Evolutionary conservation across 2,329 filamentous ascomycete genomes (phyloP).

Genomic region (Leptodontidium sp.): DNA sequence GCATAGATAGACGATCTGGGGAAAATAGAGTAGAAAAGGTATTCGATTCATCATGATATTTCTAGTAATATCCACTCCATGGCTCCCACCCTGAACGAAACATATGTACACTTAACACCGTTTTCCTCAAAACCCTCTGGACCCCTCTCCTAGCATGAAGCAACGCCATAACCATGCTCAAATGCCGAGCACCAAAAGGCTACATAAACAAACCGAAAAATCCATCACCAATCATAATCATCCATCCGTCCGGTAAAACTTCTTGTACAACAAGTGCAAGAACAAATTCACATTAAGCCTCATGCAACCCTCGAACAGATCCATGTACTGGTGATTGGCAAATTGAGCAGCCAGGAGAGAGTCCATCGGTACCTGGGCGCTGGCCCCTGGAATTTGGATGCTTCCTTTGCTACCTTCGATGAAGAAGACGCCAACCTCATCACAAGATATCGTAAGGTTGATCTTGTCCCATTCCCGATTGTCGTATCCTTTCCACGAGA

Average conservation of each 20-base stretch:
- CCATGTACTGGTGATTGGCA: constrained; percentile 95
- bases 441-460: constrained; percentile 92
- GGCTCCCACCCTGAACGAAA: constrained; percentile 34
- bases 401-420: constrained; percentile 90
- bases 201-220: constrained; percentile 23
- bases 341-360: constrained; percentile 96
- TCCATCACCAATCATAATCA: constrained; percentile 31
- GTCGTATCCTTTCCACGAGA: constrained; percentile 85
- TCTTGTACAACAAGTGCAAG: constrained; percentile 97
- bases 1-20: too few relatives aligned
- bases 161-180: constrained; percentile 41
- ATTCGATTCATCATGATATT: constrained; percentile 39
- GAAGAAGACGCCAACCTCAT: constrained; percentile 92
- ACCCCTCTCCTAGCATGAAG: constrained; percentile 28
- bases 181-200: constrained; percentile 27
- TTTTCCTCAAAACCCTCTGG: constrained; percentile 28
- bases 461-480: constrained; percentile 90
- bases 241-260: constrained; percentile 83
- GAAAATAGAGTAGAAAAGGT: constrained; percentile 21
- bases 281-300: constrained; percentile 96
- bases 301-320: constrained; percentile 85
- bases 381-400: constrained; percentile 95
- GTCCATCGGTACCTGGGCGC: constrained; percentile 87
- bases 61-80: constrained; percentile 33
- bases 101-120: constrained; percentile 43